Conservation (phyloP, 176 grass and related monocot species). For the bread wheat (Triticum aestivum) region IWGSC_CS_RefSeq_v2.1 NC_057808.1:447841297-447841796, state of each 20-base stretch:
- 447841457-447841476: slow-evolving; percentile 13
- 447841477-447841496: slow-evolving; percentile 59
- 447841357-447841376: slow-evolving; percentile 70
- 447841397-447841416: not conserved
- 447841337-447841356: not conserved
- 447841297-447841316: slow-evolving; percentile 7
- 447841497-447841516: slow-evolving; percentile 98
- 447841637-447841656: not conserved
- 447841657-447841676: slow-evolving; percentile 11
- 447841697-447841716: slow-evolving; percentile 10
- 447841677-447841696: not conserved
- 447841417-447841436: not conserved
- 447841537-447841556: slow-evolving; percentile 98
- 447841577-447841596: slow-evolving; percentile 99
- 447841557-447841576: slow-evolving; percentile 94
- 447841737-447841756: not conserved
- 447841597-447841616: not conserved
- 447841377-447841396: slow-evolving; percentile 83
- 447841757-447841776: not conserved
- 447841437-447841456: not conserved
- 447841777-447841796: not conserved
- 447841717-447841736: not conserved
- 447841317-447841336: slow-evolving; percentile 18
- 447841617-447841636: not conserved
- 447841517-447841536: slow-evolving; percentile 93